These are phyloP conservation scores for Hortaea werneckii DNA, from an alignment of 2,329 filamentous ascomycete species.

Conservation along the genomic window DNA sequence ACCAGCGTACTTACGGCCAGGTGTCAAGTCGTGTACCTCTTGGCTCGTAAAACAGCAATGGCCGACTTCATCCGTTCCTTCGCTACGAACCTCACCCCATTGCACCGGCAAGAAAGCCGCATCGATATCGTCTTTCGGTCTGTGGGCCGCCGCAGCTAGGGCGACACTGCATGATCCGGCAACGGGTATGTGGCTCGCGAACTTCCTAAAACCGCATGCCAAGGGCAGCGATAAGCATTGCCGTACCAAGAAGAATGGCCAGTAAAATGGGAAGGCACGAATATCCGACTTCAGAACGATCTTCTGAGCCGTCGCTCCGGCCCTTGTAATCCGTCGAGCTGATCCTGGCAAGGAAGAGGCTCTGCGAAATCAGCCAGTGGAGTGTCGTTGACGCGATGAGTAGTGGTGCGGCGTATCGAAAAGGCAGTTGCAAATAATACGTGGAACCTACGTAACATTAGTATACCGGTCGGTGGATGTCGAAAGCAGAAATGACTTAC, in stretches of 20 bases:
- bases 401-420: conserved; percentile 21
- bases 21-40: conserved; percentile 1
- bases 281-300: not conserved
- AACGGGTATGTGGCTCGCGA: conserved; percentile 10
- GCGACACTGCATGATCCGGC: conserved; percentile 10
- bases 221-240: conserved; percentile 4
- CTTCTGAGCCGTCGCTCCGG: not conserved
- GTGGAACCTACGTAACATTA: conserved; percentile 12
- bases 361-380: conserved; percentile 37
- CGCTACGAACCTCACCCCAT: conserved; percentile 10
- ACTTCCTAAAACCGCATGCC: conserved; percentile 4
- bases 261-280: conserved; percentile 2
- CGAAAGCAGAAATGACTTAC: conserved; percentile 6
- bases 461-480: not conserved
- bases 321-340: conserved; percentile 10
- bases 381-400: conserved; percentile 22
- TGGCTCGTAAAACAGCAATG: conserved; percentile 14
- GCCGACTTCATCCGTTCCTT: conserved; percentile 5
- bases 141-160: conserved; percentile 14
- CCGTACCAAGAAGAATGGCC: conserved; percentile 1
- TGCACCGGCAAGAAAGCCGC: conserved; percentile 10
- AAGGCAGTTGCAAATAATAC: conserved; percentile 34
- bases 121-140: conserved; percentile 8
- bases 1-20: conserved; percentile 6
- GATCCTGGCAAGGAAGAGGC: conserved; percentile 32